phyloP scores from a whole-genome alignment of 805 yeast species.

The Yamadazyma nakazawae region DNA sequence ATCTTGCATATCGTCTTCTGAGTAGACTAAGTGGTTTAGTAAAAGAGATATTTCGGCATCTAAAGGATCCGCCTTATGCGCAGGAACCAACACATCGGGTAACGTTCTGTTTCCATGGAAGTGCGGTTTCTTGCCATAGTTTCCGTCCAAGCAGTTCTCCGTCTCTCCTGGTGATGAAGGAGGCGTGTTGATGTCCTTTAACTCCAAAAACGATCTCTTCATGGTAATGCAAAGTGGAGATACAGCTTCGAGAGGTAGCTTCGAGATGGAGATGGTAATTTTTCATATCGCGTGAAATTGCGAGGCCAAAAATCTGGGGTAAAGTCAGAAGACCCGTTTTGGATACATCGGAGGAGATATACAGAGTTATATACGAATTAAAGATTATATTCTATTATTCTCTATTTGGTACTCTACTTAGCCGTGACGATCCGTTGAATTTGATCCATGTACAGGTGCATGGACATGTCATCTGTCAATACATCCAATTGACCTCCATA shows the following conservation, averaged over 20 bases:
- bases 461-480: constrained; percentile 91
- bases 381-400: not conserved
- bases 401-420: not conserved
- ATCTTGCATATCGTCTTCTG: constrained; percentile 73
- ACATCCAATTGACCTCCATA: constrained; percentile 46
- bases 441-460: constrained; percentile 94
- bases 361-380: too few species aligned
- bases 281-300: constrained; percentile 6
- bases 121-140: not conserved
- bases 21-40: not conserved
- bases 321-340: not conserved
- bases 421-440: constrained; percentile 47
- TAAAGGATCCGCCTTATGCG: not conserved
- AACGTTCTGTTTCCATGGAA: not conserved
- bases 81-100: constrained; percentile 8
- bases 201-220: not conserved
- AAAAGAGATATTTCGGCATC: constrained; percentile 1
- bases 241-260: too few species aligned
- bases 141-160: not conserved
- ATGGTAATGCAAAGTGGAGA: not conserved
- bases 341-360: not conserved
- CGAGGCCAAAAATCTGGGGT: constrained; percentile 6
- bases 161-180: not conserved
- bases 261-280: not conserved
- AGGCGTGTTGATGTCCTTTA: constrained; percentile 1